Base-by-base conservation (phyloP, 169 alveolate genomes). In the Amoebophrya sp. region DNA sequence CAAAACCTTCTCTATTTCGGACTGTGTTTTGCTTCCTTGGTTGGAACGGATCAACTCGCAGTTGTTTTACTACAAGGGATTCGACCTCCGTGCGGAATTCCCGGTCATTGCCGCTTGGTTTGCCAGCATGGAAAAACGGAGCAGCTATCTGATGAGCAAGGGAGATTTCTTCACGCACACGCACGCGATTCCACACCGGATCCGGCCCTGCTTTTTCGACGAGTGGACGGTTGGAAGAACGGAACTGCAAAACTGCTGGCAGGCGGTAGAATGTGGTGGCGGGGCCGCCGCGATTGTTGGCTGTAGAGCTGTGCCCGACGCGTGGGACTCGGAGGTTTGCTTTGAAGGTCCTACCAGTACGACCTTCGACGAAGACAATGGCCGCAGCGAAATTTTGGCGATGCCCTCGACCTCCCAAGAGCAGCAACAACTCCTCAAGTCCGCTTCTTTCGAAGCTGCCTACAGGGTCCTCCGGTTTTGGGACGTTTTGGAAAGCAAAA, bases 241-340 rank as follows among this genome's bases (percentile, higher is more conserved):
- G 83, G 18, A 66, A n/a, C 10, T 66, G 35, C 39, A 3, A 25
- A 2, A 3, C 83, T 66, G 83, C 35, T 66, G 83, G 83, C 35
- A 66, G 35, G 83, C 83, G 35, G 83, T 66, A 1, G 83, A 66
- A 25, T 0, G 38, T 3, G 83, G 83, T 0, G 32, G 38, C 29
- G 83, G 10, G 35, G 32, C 7, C 29, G n/a, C n/a, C n/a, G n/a
- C n/a, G n/a, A n/a, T n/a, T n/a, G n/a, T n/a, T n/a, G n/a, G n/a
- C n/a, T n/a, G n/a, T n/a, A n/a, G n/a, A n/a, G n/a, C n/a, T n/a
- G 83, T 66, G 83, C 83, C 83, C 32, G 83, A 66, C 32, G 29
- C 7, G 38, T 66, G 29, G 32, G 83, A 66, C 66, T 7, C 18
- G 29, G 66, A 47, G 18, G 66, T 18, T 18, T 7, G 29, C 7